Conservation (phyloP, 1,284 basidiomycete genomes). For the Trichosporon sp. region DNA sequence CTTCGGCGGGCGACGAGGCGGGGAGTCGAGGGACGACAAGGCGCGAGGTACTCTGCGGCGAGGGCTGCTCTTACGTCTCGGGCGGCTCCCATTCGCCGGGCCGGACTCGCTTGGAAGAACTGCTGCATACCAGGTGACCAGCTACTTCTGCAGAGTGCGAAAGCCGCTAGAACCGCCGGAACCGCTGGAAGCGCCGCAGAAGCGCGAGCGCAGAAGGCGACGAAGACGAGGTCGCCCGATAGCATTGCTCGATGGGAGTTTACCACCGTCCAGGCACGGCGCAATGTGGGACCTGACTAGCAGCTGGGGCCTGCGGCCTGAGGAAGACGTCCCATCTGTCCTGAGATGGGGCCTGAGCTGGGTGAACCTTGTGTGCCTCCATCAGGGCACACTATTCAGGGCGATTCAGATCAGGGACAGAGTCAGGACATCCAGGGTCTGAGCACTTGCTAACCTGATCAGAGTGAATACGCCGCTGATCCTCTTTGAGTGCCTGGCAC, state of each 20-base stretch:
- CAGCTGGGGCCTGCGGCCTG: neutral
- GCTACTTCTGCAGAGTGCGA: too few relatives aligned
- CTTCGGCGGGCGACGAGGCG: neutral
- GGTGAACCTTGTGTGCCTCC: neutral
- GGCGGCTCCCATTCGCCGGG: too few relatives aligned
- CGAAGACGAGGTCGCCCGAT: neutral
- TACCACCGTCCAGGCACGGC: neutral
- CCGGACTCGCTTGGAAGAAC: neutral
- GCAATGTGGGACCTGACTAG: neutral
- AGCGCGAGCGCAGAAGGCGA: neutral
- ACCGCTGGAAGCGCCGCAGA: neutral
- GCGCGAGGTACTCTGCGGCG: neutral
- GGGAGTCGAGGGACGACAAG: too few relatives aligned
- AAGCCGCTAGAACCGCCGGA: neutral
- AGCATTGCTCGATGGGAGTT: neutral
- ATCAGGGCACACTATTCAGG: neutral
- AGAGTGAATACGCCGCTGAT: conserved; percentile 3
- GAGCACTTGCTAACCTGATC: neutral
- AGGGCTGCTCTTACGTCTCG: neutral
- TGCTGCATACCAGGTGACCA: neutral
- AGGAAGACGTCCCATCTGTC: too few relatives aligned
- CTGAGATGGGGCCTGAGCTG: neutral
- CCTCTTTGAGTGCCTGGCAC: neutral
- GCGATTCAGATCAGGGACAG: neutral
- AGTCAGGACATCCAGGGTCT: neutral